Evolutionary conservation across 108 stramenopile species (phyloP).

Genomic region (Fragilariopsis cylindrus): DNA sequence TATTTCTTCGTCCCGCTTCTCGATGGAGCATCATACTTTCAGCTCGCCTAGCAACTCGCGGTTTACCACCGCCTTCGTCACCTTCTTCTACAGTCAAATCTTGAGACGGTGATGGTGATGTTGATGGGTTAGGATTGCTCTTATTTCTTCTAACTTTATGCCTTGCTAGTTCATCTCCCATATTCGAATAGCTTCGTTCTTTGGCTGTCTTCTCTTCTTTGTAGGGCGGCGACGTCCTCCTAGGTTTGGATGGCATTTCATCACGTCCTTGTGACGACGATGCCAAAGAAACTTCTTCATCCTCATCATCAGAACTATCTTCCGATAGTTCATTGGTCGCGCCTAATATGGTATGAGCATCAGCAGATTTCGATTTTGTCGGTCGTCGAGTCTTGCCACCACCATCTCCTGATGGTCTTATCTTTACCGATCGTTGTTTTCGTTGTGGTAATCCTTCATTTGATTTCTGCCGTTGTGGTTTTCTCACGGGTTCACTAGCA

Average conservation of each 20-base stretch:
- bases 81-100: neutral
- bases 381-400: neutral
- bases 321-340: neutral
- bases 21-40: constrained; percentile 39
- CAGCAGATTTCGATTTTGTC: constrained; percentile 14
- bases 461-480: neutral
- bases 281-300: neutral
- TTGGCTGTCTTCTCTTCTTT: constrained; percentile 12
- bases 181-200: constrained; percentile 10
- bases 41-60: constrained; percentile 7
- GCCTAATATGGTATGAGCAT: neutral
- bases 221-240: neutral
- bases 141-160: constrained; percentile 25
- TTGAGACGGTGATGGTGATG: neutral
- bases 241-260: neutral
- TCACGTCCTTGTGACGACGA: neutral
- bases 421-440: neutral
- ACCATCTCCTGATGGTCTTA: neutral
- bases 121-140: neutral
- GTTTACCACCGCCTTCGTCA: constrained; percentile 2
- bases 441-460: constrained; percentile 4
- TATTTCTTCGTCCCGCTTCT: constrained; percentile 33
- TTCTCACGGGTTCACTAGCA: constrained; percentile 24
- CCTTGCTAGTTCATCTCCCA: constrained; percentile 11
- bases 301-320: neutral